Evolutionary conservation across 2,329 filamentous ascomycete genomes (phyloP).

Genomic region (Pseudopyrenochaeta lycopersici): DNA sequence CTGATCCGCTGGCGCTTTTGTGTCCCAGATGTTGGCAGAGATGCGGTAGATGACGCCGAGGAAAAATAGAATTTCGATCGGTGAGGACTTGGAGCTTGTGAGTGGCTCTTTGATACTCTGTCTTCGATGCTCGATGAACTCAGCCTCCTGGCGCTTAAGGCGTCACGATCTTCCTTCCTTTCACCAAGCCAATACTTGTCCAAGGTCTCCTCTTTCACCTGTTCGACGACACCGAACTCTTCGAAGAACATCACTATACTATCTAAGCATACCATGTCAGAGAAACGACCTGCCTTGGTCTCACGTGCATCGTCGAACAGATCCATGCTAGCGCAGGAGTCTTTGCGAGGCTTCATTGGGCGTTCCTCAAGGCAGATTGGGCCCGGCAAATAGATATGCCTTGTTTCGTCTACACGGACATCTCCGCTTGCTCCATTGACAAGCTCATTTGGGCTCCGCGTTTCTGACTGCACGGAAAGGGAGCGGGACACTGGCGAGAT

Average conservation of each 20-base stretch:
- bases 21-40: slow-evolving; percentile 14
- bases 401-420: slow-evolving; percentile 7
- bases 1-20: slow-evolving; percentile 31
- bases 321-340: slow-evolving; percentile 52
- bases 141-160: slow-evolving; percentile 1
- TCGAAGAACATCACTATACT: slow-evolving; percentile 55
- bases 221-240: slow-evolving; percentile 46
- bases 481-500: slow-evolving; percentile 14
- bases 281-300: slow-evolving; percentile 24
- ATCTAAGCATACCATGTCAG: slow-evolving; percentile 43
- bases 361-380: slow-evolving; percentile 51
- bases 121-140: slow-evolving; percentile 19
- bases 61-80: slow-evolving; percentile 30
- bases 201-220: slow-evolving; percentile 36
- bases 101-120: slow-evolving; percentile 8
- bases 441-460: slow-evolving; percentile 1
- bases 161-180: background rate
- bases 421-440: background rate
- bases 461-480: slow-evolving; percentile 22
- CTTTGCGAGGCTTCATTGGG: slow-evolving; percentile 44
- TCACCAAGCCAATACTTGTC: slow-evolving; percentile 44
- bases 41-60: slow-evolving; percentile 29
- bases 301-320: slow-evolving; percentile 38
- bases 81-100: slow-evolving; percentile 12
- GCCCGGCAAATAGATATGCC: slow-evolving; percentile 51